A percentile compares a stretch with the other conserved stretches of the same genome.
Evolutionary conservation across 345 rosid species (phyloP).

Genomic region (Lepidium aucheri): DNA sequence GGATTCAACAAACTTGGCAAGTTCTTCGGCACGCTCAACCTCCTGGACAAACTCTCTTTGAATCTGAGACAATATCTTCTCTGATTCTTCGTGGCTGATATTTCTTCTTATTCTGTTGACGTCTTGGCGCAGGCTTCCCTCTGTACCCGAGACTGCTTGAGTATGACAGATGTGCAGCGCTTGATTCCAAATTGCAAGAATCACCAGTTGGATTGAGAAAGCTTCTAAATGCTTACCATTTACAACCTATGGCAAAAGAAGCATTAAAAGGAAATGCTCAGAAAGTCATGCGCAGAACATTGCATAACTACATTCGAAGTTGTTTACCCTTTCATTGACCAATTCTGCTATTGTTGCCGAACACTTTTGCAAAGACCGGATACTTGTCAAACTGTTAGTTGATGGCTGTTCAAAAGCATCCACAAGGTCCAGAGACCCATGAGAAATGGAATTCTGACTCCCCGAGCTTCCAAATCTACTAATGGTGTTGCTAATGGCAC

Average conservation of each 20-base stretch:
- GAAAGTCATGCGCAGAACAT: background rate
- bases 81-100: slow-evolving; percentile 34
- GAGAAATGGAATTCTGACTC: slow-evolving; percentile 58
- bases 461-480: slow-evolving; percentile 53
- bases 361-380: slow-evolving; percentile 69
- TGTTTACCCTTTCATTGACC: slow-evolving; percentile 52
- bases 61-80: slow-evolving; percentile 49
- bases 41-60: slow-evolving; percentile 74
- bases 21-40: slow-evolving; percentile 82
- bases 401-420: slow-evolving; percentile 72
- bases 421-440: slow-evolving; percentile 59
- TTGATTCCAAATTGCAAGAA: slow-evolving; percentile 97
- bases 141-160: slow-evolving; percentile 79
- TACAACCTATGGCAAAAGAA: slow-evolving; percentile 36
- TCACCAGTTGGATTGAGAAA: slow-evolving; percentile 92
- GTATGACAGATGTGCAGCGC: slow-evolving; percentile 90
- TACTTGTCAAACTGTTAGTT: slow-evolving; percentile 55
- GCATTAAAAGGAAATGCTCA: background rate
- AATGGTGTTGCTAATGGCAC: slow-evolving; percentile 30
- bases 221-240: slow-evolving; percentile 61
- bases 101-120: slow-evolving; percentile 39
- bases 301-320: background rate
- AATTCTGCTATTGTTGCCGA: slow-evolving; percentile 62
- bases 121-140: slow-evolving; percentile 71
- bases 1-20: slow-evolving; percentile 65